Base-by-base conservation (phyloP, 805 yeast species). In the Metschnikowia vanudenii region DNA sequence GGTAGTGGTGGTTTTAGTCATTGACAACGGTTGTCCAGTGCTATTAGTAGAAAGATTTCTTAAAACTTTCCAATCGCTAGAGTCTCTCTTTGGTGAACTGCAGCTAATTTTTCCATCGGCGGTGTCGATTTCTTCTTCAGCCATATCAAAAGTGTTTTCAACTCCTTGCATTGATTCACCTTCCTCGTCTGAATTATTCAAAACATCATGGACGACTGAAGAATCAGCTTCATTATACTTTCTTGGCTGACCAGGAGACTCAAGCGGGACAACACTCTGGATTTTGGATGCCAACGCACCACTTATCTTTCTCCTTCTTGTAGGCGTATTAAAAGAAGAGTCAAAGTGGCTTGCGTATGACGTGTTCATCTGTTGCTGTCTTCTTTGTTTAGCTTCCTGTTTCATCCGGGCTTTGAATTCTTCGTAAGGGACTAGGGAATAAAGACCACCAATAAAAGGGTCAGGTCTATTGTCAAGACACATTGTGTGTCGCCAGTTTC, bases 171-270 rank as follows among this genome's bases (percentile, higher is more conserved):
- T 62, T 1, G 58, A 46, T 35, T 41, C 47, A 45, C 58, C 48
- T 12, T 46, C 31, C 24, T 73, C 78, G 49, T 75, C 80, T 1
- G 77, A 69, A 53, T 74, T 74, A 46, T 73, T 72, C 34, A 62
- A 59, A 10, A 68, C 59, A 59, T 79, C 62, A 54, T 73, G 59
- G 52, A 75, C 36, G 60, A 64, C 58, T 9, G 51, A 42, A 3
- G 63, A 53, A 20, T 52, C 61, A 5, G 71, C 64, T 3, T 74
- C 70, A 31, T 69, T 65, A 53, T 69, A 69, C 59, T 92, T 92
- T 60, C 97, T 79, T 34, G 99, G 99, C 67, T 94, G 99, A 1
- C 98, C 99, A 0, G 99, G 99, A 2, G 97, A 88, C 41, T 88
- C 88, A 54, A 79, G 78, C 4, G 98, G 99, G 16, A 94, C 90